These are phyloP conservation scores for Aureobasidium mangrovei DNA, from an alignment of 2,329 filamentous ascomycete species.

Conservation along the genomic window DNA sequence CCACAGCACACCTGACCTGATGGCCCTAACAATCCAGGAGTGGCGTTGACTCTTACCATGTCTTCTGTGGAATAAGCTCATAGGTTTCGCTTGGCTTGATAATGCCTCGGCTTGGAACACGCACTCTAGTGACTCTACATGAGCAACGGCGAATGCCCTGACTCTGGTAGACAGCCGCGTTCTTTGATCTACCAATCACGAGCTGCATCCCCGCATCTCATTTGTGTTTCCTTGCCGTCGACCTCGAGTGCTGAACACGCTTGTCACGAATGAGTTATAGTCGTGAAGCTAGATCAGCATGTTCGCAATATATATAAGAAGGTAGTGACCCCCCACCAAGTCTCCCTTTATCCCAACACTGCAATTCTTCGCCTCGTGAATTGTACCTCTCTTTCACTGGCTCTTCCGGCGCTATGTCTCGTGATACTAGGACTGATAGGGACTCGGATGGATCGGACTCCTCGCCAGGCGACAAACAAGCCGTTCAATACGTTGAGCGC, in stretches of 20 bases:
- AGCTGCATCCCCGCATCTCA: neutral
- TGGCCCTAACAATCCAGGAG: neutral
- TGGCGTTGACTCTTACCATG: neutral
- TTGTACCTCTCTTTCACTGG: neutral
- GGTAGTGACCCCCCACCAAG: neutral
- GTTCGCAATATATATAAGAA: neutral
- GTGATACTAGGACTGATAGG: neutral
- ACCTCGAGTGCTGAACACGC: neutral
- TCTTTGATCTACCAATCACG: conserved; percentile 1
- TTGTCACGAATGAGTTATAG: neutral
- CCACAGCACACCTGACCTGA: too few species aligned
- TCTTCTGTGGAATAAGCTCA: conserved; percentile 1
- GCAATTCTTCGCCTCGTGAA: neutral
- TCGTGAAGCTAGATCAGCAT: neutral
- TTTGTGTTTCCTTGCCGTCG: neutral
- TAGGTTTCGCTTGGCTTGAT: neutral
- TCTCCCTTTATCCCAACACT: too few species aligned
- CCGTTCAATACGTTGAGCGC: conserved; percentile 25
- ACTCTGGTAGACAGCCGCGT: neutral
- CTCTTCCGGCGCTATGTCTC: neutral
- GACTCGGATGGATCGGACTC: neutral
- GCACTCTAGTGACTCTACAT: neutral
- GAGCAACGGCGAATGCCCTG: neutral
- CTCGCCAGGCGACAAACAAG: conserved; percentile 1
- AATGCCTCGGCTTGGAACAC: neutral